Conservation (phyloP, 1,284 basidiomycete genomes). For the Porphyrellus sp. region DNA sequence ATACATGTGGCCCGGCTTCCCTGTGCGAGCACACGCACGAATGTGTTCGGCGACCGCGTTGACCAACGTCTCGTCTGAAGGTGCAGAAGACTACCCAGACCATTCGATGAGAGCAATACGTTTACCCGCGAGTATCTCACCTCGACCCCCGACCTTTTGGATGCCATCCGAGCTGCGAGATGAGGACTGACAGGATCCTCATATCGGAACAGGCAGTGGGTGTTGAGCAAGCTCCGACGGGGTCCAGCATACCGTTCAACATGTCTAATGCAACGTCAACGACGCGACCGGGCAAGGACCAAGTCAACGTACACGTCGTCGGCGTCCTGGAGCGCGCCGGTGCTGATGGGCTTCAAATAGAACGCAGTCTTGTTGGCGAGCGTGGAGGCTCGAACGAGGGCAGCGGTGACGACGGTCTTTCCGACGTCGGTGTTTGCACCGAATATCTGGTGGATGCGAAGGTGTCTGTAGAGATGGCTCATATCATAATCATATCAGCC, state of each 20-base stretch:
- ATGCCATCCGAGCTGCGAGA: constrained; percentile 71
- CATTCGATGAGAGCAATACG: neutral
- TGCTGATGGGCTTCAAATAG: constrained; percentile 91
- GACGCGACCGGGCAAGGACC: neutral
- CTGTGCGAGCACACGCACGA: constrained; percentile 44
- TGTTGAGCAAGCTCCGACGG: constrained; percentile 45
- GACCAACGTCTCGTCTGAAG: constrained; percentile 68
- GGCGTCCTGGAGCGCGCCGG: constrained; percentile 75
- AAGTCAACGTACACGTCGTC: constrained; percentile 67
- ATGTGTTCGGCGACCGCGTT: constrained; percentile 66
- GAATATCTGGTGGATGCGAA: constrained; percentile 86
- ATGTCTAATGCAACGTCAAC: constrained; percentile 50
- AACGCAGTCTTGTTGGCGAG: constrained; percentile 51
- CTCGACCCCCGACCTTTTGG: constrained; percentile 35
- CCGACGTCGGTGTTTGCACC: constrained; percentile 92
- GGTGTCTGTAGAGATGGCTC: constrained; percentile 63
- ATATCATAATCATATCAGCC: constrained; percentile 14
- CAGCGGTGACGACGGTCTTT: constrained; percentile 86
- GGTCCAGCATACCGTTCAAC: constrained; percentile 56
- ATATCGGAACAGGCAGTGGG: constrained; percentile 81
- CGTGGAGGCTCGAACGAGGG: constrained; percentile 75
- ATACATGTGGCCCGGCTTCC: constrained; percentile 62
- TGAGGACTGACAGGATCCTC: constrained; percentile 93
- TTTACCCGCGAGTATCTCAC: constrained; percentile 15
- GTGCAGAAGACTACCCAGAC: constrained; percentile 31